Base-by-base conservation (phyloP, 768 basidiomycete species). In the Nevesoporus exiguus region DNA sequence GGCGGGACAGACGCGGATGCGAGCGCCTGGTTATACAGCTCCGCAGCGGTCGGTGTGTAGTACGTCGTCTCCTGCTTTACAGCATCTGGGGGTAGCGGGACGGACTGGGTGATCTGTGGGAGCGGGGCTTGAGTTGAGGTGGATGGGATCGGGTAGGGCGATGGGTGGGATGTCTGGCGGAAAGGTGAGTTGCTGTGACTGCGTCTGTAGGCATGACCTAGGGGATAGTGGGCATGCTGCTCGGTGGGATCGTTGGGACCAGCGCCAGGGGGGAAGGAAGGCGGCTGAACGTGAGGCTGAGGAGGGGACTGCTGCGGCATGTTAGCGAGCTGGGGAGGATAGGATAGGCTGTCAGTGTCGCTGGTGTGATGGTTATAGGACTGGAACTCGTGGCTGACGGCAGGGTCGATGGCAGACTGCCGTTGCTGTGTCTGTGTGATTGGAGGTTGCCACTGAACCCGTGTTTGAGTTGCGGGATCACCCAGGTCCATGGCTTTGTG, bases 41-140 rank as follows among this genome's bases (percentile, higher is more conserved):
- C 77, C 27, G 78, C 76, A n/a, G 83, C 76, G 45, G 76, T 77
- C 1, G 79, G 77, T 1, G 80, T 72, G 59, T 78, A 80, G 60
- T 73, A 79, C 3, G 75, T 61, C 0, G 65, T 51, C 48, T 81
- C 77, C 36, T 72, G 76, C 55, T 76, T 77, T 15, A 78, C 67
- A 7, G 63, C 67, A 46, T 66, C 68, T 21, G 47, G 67, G 47
- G 42, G 49, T 41, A 53, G 57, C 19, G 56, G 61, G 10, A 50
- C 49, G 10, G 29, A 34, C 46, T 68, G 61, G 29, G 61, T 27
- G 64, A 64, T 57, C 47, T 69, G 61, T 1, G 71, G 61, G 66
- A 70, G 55, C 43, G 57, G 59, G 61, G 66, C 54, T 65, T 67
- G 63, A 54, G 15, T 55, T 3, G 63, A 29, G 54, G 73, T 55